Base-by-base conservation (phyloP, 768 basidiomycete species). In the Mycena crocata region DNA sequence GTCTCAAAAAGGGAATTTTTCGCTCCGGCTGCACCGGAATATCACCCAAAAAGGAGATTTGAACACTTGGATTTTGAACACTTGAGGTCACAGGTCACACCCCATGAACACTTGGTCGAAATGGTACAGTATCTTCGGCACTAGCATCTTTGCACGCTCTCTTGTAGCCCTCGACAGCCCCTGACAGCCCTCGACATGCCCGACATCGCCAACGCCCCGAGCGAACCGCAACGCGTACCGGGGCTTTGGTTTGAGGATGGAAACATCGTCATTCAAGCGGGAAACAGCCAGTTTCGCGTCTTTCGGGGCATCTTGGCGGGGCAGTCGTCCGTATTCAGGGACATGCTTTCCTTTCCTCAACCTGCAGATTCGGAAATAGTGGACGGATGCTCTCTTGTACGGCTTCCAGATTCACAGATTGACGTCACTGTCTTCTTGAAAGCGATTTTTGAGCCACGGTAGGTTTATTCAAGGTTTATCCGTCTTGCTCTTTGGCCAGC, bases 331-430 rank as follows among this genome's bases (percentile, higher is more conserved):
- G 51, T 62, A n/a, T 45, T 62, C 40, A 14, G 21, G 35, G 60
- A 51, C 46, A 54, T 54, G 60, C 60, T 62, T 2, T 34, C 64
- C 5, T 39, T 72, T 40, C 69, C 73, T 17, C 61, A 68, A 39
- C 70, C 68, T 13, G 39, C 46, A 12, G 62, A 56, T n/a, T 42
- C n/a, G 17, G 73, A 74, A 52, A 5, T 56, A 5, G 71, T 68
- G 35, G 71, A 75, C 23, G 74, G 66, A 32, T 70, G 66, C 35
- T 72, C 71, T 12, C 51, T 76, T 15, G 69, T 76, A 10, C 65
- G 62, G 26, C 57, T 75, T 31, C 64, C 45, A 3, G 75, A 75
- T 57, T 30, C 45, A n/a, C n/a, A n/a, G n/a, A n/a, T n/a, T n/a
- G n/a, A n/a, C 19, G 58, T 60, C 5, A 50, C 58, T n/a, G 26